Evolutionary conservation across 805 yeast species (phyloP), one percentile per base, ranked within the genome.

Genomic region (Candida ascalaphidarum): DNA sequence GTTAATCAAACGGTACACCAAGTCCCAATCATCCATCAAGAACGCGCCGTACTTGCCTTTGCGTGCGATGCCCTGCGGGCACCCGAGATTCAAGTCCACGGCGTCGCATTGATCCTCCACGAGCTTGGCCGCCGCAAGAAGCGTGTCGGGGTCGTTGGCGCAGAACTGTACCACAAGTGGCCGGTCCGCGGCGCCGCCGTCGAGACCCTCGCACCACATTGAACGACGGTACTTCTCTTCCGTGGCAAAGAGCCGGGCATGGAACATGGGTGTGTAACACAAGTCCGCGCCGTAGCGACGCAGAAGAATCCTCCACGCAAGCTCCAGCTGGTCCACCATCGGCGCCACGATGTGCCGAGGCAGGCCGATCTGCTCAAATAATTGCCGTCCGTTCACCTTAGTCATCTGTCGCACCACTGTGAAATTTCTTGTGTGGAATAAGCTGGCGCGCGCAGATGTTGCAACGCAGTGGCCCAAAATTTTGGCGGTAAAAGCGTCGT

Each of bases 1-100:
- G 36, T 65, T 71, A 38, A 92, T 86, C 35, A 92, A 63, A 28
- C 62, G 68, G 44, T 74, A 66, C 11, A 92, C 76, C 31, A 89
- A 58, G 14, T 74, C 83, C 97, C 97, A 92, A 46, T 92, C 96
- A 32, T 92, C 99, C 96, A 88, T 89, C 30, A 92, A 58, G 43
- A 88, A 92, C 0, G 97, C 78, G 1, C 99, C 99, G 50, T 92
- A 92, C 38, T 83, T 80, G 0, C 99, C 99, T 53, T 84, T 83
- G 37, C 70, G 72, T 1, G 99, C 99, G 35, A 92, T 92, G 2
- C 96, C 96, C 54, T 92, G 99, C 0, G 99, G 99, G 54, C 99
- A 92, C 0, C 99, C 99, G 33, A 92, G 64, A 46, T 92, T 92
- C 40, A 92, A 67, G 55, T 92, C 98, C 15, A 92, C 94, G 1